Evolutionary conservation across 2,329 filamentous ascomycete genomes (phyloP), one percentile per base, ranked within the genome.

Genomic region (Endothia cerciana): DNA sequence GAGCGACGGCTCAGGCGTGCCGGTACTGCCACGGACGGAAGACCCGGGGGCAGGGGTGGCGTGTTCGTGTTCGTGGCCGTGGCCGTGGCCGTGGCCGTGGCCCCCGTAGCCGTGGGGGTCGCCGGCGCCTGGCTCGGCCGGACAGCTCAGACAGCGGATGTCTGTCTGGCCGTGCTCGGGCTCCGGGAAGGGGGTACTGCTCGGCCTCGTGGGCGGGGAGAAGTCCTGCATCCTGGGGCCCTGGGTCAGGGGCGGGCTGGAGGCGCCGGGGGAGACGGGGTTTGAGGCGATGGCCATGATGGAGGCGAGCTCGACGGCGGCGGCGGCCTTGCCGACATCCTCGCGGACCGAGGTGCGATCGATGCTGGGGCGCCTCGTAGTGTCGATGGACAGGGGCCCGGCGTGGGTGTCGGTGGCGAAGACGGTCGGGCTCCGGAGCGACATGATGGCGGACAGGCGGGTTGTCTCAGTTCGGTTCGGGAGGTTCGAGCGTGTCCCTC

Each of bases 181-280:
- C 65, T 85, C 82, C 4, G 84, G 83, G 64, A 87, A 88, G 1
- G 85, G 85, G 1, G 85, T 88, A 75, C 85, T 87, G 73, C 85
- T 87, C 22, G 85, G 85, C 61, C 85, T 81, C 6, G 81, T 81
- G 4, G 82, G 82, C 43, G 81, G 82, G 28, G 81, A 73, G 71
- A 84, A 83, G 70, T 83, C 81, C 69, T 78, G 76, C 30, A 78
- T 73, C 40, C 67, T 59, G 65, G 82, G 83, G 65, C 76, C 73
- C 66, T 82, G 83, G 47, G 83, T 79, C 59, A 82, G 77, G 30
- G 82, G 81, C 45, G 83, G 83, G 68, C 82, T 85, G 6, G 82
- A 80, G 17, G 84, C 81, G 36, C 83, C 84, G 0, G 84, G 83
- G 4, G 83, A 84, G 19, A 85, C 83, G 4, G 84, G 84, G 60